A percentile compares a stretch with the other conserved stretches of the same genome.
Evolutionary conservation across 2,329 filamentous ascomycete genomes (phyloP).

Genomic region (Paraphoma sp.): DNA sequence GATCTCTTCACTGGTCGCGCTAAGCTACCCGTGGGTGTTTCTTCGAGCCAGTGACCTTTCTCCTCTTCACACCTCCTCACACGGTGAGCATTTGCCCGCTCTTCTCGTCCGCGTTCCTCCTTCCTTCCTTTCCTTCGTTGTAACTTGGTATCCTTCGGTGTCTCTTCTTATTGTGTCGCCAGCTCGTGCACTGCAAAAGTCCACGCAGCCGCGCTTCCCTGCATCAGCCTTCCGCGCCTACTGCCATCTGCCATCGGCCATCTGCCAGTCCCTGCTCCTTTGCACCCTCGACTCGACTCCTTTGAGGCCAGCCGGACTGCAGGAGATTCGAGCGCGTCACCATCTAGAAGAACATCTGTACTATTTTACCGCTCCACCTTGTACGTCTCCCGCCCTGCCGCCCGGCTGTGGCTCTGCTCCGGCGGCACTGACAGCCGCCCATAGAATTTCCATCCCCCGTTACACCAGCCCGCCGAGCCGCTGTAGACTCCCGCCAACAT

Average conservation of each 20-base stretch:
- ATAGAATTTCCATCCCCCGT: constrained; percentile 1
- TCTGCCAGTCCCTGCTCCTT: constrained; percentile 14
- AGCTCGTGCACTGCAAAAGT: constrained; percentile 10
- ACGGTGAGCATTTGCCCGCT: constrained; percentile 13
- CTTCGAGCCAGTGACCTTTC: constrained; percentile 1
- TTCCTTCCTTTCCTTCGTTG: constrained; percentile 20
- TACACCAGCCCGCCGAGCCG: not conserved
- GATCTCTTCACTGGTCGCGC: constrained; percentile 17
- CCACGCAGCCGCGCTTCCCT: constrained; percentile 16
- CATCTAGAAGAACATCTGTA: constrained; percentile 1
- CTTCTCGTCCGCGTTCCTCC: constrained; percentile 4
- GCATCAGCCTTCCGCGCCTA: constrained; percentile 18
- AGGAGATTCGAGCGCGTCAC: constrained; percentile 28
- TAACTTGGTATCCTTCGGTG: constrained; percentile 26
- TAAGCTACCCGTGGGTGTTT: constrained; percentile 14
- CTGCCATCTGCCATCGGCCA: constrained; percentile 11
- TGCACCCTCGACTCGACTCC: constrained; percentile 27
- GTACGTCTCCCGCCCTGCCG: constrained; percentile 5
- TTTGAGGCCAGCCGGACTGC: constrained; percentile 43
- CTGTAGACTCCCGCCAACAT: constrained; percentile 38
- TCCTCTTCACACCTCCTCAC: constrained; percentile 12
- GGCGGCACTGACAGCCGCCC: not conserved
- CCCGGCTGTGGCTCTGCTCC: not conserved
- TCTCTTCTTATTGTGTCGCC: constrained; percentile 25
- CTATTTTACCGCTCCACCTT: constrained; percentile 7